phyloP scores from a whole-genome alignment of 108 stramenopile species.

The Nannochloropsis gaditana region DNA sequence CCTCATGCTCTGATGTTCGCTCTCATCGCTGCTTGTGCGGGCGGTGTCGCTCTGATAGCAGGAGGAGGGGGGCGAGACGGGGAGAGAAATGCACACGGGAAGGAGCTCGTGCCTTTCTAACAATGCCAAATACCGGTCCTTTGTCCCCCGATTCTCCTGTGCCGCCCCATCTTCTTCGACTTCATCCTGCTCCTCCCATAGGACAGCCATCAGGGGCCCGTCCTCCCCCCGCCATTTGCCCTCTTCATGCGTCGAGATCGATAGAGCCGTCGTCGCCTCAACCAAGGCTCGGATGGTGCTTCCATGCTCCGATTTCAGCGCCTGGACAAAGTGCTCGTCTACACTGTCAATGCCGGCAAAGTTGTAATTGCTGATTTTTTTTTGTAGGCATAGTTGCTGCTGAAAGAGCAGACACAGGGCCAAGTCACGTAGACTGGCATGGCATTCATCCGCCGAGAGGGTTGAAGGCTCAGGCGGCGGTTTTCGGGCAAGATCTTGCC shows the following conservation, averaged over 20 bases:
- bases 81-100: not conserved
- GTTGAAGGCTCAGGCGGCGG: not conserved
- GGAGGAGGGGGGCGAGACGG: not conserved
- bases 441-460: not conserved
- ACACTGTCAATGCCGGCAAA: not conserved
- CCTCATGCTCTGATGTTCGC: not conserved
- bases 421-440: not conserved
- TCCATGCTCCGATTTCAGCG: not conserved
- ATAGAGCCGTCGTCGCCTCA: not conserved
- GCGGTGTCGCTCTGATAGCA: not conserved
- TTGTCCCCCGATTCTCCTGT: not conserved
- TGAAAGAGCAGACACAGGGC: constrained; percentile 10
- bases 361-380: not conserved
- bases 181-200: not conserved
- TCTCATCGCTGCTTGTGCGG: not conserved
- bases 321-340: not conserved
- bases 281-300: not conserved
- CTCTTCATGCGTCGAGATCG: not conserved
- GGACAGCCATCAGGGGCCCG: not conserved
- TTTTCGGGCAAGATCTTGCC: constrained; percentile 6
- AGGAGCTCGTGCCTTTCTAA: not conserved
- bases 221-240: not conserved
- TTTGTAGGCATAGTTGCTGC: not conserved
- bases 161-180: not conserved
- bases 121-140: not conserved